Percentiles rank a stretch among this genome's conserved stretches.
Evolutionary conservation across 2,329 filamentous ascomycete species (phyloP).

Genomic region (Neobulgaria alba): DNA sequence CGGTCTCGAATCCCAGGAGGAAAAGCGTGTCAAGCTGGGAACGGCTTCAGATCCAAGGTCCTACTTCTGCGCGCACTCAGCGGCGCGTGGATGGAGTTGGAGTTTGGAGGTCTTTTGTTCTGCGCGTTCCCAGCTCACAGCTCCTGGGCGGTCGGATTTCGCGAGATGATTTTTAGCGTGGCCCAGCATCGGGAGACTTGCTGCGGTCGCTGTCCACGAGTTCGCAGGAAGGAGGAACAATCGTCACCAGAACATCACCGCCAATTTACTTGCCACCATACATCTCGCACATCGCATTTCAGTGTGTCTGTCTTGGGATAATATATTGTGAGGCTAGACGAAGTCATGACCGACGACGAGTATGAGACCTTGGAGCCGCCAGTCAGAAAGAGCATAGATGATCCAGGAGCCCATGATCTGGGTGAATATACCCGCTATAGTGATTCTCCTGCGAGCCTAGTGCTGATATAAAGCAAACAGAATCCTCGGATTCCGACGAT

Average conservation of each 20-base stretch:
- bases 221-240: too few relatives aligned
- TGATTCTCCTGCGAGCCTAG: background rate
- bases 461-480: constrained; percentile 25
- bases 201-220: too few relatives aligned
- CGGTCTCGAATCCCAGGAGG: constrained; percentile 1
- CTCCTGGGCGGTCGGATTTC: background rate
- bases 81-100: too few relatives aligned
- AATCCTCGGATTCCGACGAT: constrained; percentile 57
- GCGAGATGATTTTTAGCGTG: constrained; percentile 10
- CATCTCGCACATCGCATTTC: constrained; percentile 7
- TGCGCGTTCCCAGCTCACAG: background rate
- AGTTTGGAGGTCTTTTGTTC: background rate
- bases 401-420: constrained; percentile 52
- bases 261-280: too few relatives aligned
- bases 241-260: too few relatives aligned
- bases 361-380: constrained; percentile 35
- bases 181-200: too few relatives aligned
- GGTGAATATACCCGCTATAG: constrained; percentile 34
- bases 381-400: constrained; percentile 35
- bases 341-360: constrained; percentile 26
- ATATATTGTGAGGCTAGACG: background rate
- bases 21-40: constrained; percentile 9
- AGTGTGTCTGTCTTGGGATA: constrained; percentile 2
- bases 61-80: too few relatives aligned
- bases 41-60: constrained; percentile 4